Base-by-base conservation (phyloP, 1,284 basidiomycete species). In the Ceratobasidium sp. region DNA sequence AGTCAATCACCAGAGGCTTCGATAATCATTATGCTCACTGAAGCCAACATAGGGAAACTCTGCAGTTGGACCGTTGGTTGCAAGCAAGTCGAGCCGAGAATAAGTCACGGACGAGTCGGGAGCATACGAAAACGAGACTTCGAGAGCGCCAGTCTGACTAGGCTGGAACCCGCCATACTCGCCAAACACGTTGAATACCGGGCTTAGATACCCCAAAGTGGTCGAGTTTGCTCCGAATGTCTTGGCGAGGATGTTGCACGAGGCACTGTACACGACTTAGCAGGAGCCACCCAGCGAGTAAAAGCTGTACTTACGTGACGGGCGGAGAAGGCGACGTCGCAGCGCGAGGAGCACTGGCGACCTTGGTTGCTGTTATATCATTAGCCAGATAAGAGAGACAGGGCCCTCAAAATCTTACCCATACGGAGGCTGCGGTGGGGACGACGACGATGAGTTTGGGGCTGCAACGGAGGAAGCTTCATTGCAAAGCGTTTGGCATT, bases 401-500 rank as follows among this genome's bases (percentile, higher is more conserved):
- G n/a, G n/a, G n/a, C n/a, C n/a, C n/a, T n/a, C n/a, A n/a, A n/a
- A n/a, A n/a, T n/a, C n/a, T n/a, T n/a, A n/a, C n/a, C n/a, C n/a
- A n/a, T n/a, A n/a, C n/a, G n/a, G n/a, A n/a, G n/a, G n/a, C n/a
- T n/a, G n/a, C n/a, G n/a, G n/a, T n/a, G 53, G 40, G 34, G 12
- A 15, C 8, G 2, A 25, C 53, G 53, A 25, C 53, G 53, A 35
- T 38, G 65, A 27, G 65, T 31, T 53, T 47, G 55, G 38, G 65
- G 65, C 42, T 56, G 55, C 12, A 55, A 22, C 20, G 42, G 65
- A 17, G 52, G 35, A n/a, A 68, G 38, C 7, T 55, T 55, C 52
- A 42, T 29, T 8, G 65, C 65, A 34, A 68, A 35, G 17, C 65
- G 65, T 31, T 68, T 54, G 17, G 53, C 65, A 29, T 68, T 68